Base-by-base conservation (phyloP, 345 rosid species). In the Abelmoschus esculentus region DNA sequence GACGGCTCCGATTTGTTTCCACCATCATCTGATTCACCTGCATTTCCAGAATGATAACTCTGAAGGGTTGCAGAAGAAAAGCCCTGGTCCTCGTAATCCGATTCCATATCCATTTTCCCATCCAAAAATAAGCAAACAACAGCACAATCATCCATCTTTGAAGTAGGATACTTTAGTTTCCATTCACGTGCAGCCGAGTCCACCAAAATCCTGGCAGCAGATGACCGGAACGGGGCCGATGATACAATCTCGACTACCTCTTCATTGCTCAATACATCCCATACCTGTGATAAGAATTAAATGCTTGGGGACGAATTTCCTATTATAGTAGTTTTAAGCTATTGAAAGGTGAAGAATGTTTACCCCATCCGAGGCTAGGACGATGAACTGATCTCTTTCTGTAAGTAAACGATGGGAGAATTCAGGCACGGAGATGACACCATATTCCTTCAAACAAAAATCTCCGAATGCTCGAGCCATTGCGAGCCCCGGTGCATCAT, bases 391-490 rank as follows among this genome's bases (percentile, higher is more conserved):
- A 81, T 96, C 99, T 77, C 69, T 80, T 6, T 92, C 98, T 9
- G 96, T 89, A 12, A 96, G 95, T 59, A 80, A 13, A 13, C 90
- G 89, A 73, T 96, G 96, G 76, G 98, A 89, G 74, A 96, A 87
- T 72, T 96, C 99, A 0, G 98, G 99, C 31, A 90, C 77, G 0
- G 98, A 96, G 67, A 96, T 96, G 50, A 96, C 98, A 60, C 99
- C 99, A 47, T 96, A 96, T 70, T 96, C 99, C 85, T 96, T 96
- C 65, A 96, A 80, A 84, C 99, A 96, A 74, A 96, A 96, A 80
- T 96, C 99, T 15, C 99, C 99, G 70, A 96, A 96, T 22, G 99
- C 99, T 64, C 99, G 86, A 61, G 99, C 99, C 98, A 96, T 96
- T 69, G 99, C 99, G 36, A 96, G 76, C 32, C 99, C 99, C 12